These are phyloP conservation scores for Typha latifolia DNA, from an alignment of 176 grass and related monocot genomes.

Conservation along the genomic window DNA sequence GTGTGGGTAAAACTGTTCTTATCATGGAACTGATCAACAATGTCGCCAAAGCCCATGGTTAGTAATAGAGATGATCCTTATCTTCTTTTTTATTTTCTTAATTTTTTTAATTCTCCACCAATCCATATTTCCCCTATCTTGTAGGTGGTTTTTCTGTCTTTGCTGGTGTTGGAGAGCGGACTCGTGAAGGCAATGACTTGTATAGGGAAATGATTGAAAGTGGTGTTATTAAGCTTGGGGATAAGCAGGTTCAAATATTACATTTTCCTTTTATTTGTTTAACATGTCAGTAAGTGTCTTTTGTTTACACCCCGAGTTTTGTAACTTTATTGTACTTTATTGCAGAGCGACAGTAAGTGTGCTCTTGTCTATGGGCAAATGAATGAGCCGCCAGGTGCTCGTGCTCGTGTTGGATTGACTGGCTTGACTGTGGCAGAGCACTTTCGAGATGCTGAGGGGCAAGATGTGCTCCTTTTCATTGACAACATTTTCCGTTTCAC, in stretches of 20 bases:
- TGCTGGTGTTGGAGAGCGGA: slow-evolving; percentile 91
- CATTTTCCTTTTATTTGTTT: background rate
- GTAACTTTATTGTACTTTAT: background rate
- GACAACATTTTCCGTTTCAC: slow-evolving; percentile 33
- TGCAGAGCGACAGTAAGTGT: slow-evolving; percentile 25
- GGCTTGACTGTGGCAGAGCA: slow-evolving; percentile 31
- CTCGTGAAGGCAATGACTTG: slow-evolving; percentile 89
- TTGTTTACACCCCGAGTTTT: background rate
- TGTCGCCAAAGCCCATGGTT: slow-evolving; percentile 86
- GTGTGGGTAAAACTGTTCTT: slow-evolving; percentile 95
- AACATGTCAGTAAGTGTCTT: background rate
- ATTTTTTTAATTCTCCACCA: background rate
- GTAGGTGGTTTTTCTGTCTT: slow-evolving; percentile 95
- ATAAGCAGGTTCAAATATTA: slow-evolving; percentile 50
- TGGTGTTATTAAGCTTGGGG: slow-evolving; percentile 92
- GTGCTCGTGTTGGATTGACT: slow-evolving; percentile 28
- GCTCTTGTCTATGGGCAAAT: slow-evolving; percentile 33
- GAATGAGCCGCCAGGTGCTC: slow-evolving; percentile 31
- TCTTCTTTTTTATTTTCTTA: background rate
- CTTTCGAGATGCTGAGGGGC: slow-evolving; percentile 28
- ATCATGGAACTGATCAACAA: slow-evolving; percentile 99
- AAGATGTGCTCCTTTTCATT: slow-evolving; percentile 37
- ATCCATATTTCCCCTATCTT: slow-evolving; percentile 8
- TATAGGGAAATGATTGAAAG: slow-evolving; percentile 99
- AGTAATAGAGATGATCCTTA: slow-evolving; percentile 9